Conservation (phyloP, 78 protist species). For the Emiliania huxleyi region DNA sequence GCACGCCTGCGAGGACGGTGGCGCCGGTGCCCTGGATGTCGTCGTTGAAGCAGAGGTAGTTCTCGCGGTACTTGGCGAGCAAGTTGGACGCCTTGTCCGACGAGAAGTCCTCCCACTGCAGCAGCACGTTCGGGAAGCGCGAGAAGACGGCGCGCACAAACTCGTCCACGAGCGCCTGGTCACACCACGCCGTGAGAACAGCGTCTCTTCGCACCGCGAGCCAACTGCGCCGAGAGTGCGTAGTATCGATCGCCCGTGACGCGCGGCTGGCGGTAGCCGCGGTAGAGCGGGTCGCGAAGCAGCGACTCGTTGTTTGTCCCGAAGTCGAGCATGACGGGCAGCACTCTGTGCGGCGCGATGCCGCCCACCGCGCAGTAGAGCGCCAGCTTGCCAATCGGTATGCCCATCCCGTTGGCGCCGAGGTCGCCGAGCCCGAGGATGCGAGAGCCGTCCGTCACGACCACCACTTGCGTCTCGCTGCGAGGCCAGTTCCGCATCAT, state of each 20-base stretch:
- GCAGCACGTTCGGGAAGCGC: slow-evolving; percentile 66
- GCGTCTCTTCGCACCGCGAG: no score
- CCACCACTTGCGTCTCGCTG: slow-evolving; percentile 75
- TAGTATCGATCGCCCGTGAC: slow-evolving; percentile 68
- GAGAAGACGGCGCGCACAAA: neutral
- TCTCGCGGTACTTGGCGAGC: slow-evolving; percentile 72
- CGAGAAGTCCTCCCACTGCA: slow-evolving; percentile 94
- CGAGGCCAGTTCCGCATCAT: slow-evolving; percentile 80
- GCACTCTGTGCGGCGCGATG: slow-evolving; percentile 66
- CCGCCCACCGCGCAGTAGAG: slow-evolving; percentile 63
- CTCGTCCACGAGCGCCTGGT: slow-evolving; percentile 79
- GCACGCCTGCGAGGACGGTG: slow-evolving; percentile 64
- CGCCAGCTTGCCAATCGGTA: slow-evolving; percentile 92
- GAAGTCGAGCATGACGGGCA: slow-evolving; percentile 91
- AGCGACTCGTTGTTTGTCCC: slow-evolving; percentile 91
- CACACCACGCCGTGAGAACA: no score
- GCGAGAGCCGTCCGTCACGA: slow-evolving; percentile 95
- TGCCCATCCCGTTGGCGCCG: slow-evolving; percentile 94
- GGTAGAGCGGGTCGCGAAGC: slow-evolving; percentile 80
- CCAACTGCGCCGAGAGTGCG: slow-evolving; percentile 71
- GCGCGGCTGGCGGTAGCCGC: slow-evolving; percentile 78
- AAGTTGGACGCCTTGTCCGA: slow-evolving; percentile 62
- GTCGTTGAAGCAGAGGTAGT: slow-evolving; percentile 90
- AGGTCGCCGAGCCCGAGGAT: slow-evolving; percentile 98
- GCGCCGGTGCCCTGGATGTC: slow-evolving; percentile 90